These are phyloP conservation scores for Setaria viridis DNA, from an alignment of 202 grass and related monocot genomes.

Conservation along the genomic window DNA sequence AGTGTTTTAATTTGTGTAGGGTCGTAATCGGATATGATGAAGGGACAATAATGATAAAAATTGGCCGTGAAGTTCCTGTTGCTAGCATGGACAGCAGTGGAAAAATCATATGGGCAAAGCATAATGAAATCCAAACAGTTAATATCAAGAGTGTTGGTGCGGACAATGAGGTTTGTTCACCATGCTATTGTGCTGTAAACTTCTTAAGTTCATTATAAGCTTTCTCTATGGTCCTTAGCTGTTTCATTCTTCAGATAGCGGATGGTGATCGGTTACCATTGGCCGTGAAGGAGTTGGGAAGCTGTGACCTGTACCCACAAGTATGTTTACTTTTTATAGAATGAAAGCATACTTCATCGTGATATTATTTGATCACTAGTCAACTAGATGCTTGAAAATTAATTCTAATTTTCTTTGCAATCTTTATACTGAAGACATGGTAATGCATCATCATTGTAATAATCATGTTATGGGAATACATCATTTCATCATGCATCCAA, in stretches of 20 bases:
- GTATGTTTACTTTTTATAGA: slow-evolving; percentile 52
- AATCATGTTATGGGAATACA: neutral
- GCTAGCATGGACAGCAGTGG: slow-evolving; percentile 86
- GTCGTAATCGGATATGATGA: slow-evolving; percentile 87
- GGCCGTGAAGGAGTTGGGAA: slow-evolving; percentile 83
- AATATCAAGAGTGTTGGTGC: slow-evolving; percentile 86
- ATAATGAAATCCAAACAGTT: slow-evolving; percentile 87
- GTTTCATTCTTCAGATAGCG: slow-evolving; percentile 55
- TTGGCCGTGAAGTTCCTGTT: slow-evolving; percentile 87
- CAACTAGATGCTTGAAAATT: slow-evolving; percentile 17
- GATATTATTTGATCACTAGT: slow-evolving; percentile 5
- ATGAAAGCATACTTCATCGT: slow-evolving; percentile 32
- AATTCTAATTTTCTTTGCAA: slow-evolving; percentile 17
- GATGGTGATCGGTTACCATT: slow-evolving; percentile 77
- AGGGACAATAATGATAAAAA: slow-evolving; percentile 90
- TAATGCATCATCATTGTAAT: slow-evolving; percentile 12
- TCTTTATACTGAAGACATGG: neutral
- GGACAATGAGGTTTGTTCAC: slow-evolving; percentile 68
- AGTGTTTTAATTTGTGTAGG: slow-evolving; percentile 49
- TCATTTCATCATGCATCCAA: slow-evolving; percentile 15
- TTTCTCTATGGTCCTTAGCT: slow-evolving; percentile 34
- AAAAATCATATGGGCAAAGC: slow-evolving; percentile 93
- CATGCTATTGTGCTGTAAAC: slow-evolving; percentile 40
- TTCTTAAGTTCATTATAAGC: slow-evolving; percentile 13
- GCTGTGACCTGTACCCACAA: slow-evolving; percentile 85